These are phyloP conservation scores for Claviceps arundinis DNA, from an alignment of 2,329 filamentous ascomycete genomes.

Conservation along the genomic window DNA sequence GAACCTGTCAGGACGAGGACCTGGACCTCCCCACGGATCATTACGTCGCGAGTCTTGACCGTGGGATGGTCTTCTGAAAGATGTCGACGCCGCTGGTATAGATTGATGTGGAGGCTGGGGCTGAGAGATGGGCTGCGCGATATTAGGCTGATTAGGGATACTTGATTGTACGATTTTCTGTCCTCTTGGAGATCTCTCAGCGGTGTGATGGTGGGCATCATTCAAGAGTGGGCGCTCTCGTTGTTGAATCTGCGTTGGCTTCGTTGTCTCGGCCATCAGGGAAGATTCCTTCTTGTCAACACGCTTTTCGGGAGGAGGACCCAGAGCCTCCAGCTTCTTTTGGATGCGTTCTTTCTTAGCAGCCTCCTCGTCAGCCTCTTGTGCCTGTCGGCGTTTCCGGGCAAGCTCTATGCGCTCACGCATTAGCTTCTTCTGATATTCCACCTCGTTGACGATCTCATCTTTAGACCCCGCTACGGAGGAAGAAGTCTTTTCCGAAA, in stretches of 20 bases:
- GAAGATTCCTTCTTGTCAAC: slow-evolving; percentile 37
- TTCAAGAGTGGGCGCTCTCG: slow-evolving; percentile 12
- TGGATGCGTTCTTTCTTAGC: slow-evolving; percentile 57
- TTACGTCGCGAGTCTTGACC: slow-evolving; percentile 19
- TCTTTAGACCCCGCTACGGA: slow-evolving; percentile 17
- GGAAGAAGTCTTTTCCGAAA: slow-evolving; percentile 18
- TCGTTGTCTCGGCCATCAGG: slow-evolving; percentile 27
- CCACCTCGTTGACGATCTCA: slow-evolving; percentile 40
- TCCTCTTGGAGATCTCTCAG: neutral
- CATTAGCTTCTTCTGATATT: slow-evolving; percentile 60
- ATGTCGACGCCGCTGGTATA: slow-evolving; percentile 7
- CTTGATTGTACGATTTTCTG: slow-evolving; percentile 1
- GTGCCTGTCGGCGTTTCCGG: slow-evolving; percentile 52
- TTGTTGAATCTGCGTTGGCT: slow-evolving; percentile 22
- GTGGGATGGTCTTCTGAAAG: slow-evolving; percentile 18
- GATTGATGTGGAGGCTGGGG: slow-evolving; percentile 8
- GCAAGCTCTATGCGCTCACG: slow-evolving; percentile 55
- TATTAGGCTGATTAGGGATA: neutral
- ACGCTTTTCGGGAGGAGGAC: slow-evolving; percentile 48
- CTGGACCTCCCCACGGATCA: slow-evolving; percentile 25
- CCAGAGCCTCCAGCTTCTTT: slow-evolving; percentile 58
- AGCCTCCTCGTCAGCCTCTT: slow-evolving; percentile 61
- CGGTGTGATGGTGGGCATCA: slow-evolving; percentile 7
- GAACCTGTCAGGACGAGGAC: slow-evolving; percentile 33
- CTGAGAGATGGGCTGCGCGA: slow-evolving; percentile 4